phyloP scores from a whole-genome alignment of 2,329 filamentous ascomycete genomes.

The Paecilomyces sp. region DNA sequence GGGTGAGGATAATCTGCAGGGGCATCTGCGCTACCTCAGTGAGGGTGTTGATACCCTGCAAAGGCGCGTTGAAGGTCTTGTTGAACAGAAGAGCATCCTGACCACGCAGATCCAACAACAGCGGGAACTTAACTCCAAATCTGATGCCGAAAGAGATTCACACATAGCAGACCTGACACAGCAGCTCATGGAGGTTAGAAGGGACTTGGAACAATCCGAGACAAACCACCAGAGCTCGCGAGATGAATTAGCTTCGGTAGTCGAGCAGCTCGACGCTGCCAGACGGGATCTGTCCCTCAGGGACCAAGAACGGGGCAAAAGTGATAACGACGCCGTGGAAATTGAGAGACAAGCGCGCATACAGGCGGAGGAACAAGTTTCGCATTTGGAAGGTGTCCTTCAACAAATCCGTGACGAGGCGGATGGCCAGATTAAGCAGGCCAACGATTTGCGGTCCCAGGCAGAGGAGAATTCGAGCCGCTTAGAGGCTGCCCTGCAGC shows the following conservation, averaged over 20 bases:
- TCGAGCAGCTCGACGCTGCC: slow-evolving; percentile 37
- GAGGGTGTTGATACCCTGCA: slow-evolving; percentile 73
- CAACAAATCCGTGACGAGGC: slow-evolving; percentile 26
- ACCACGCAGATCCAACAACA: slow-evolving; percentile 93
- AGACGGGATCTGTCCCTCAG: slow-evolving; percentile 27
- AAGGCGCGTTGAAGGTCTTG: slow-evolving; percentile 65
- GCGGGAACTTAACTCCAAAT: slow-evolving; percentile 82
- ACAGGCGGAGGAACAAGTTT: slow-evolving; percentile 23
- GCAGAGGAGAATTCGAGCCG: slow-evolving; percentile 18
- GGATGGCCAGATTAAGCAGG: slow-evolving; percentile 13
- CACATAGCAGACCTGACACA: slow-evolving; percentile 40
- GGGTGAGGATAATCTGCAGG: slow-evolving; percentile 49
- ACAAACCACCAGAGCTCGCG: slow-evolving; percentile 31
- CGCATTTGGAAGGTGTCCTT: slow-evolving; percentile 45
- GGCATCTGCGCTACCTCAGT: slow-evolving; percentile 69
- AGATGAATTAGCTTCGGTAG: slow-evolving; percentile 34
- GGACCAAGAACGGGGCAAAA: slow-evolving; percentile 24
- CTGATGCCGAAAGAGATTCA: slow-evolving; percentile 54
- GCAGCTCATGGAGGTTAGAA: slow-evolving; percentile 54
- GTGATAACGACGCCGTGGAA: slow-evolving; percentile 20
- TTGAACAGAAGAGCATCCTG: slow-evolving; percentile 82
- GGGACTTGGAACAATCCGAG: slow-evolving; percentile 52
- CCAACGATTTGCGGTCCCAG: slow-evolving; percentile 10
- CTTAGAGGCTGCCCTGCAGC: slow-evolving; percentile 23
- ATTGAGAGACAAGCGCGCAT: slow-evolving; percentile 21